phyloP scores from a whole-genome alignment of 75 land plant genomes.

The Pseudotsuga menziesii region DNA sequence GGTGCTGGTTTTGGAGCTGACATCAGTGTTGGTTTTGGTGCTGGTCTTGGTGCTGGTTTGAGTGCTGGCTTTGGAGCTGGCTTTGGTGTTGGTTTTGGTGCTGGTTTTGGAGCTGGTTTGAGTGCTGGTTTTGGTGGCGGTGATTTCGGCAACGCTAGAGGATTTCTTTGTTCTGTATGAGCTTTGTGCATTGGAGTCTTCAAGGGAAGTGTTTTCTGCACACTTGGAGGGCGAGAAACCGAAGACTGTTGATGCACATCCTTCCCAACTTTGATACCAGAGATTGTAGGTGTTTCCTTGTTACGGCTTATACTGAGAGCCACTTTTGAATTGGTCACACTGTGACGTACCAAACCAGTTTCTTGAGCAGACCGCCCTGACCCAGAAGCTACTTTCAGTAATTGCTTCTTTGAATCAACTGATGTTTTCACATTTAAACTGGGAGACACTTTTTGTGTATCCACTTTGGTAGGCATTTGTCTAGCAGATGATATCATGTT shows the following conservation, averaged over 20 bases:
- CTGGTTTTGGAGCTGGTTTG: neutral
- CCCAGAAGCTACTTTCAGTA: neutral
- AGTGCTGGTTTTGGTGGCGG: neutral
- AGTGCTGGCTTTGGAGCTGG: neutral
- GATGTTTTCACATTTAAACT: neutral
- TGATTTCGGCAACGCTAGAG: neutral
- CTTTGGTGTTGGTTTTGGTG: neutral
- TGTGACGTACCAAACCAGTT: neutral
- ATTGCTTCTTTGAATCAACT: slow-evolving; percentile 2
- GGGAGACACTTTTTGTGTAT: slow-evolving; percentile 6
- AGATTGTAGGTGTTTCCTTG: neutral
- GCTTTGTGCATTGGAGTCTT: neutral
- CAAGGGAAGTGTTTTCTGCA: slow-evolving; percentile 9
- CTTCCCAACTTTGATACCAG: neutral
- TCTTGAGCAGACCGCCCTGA: neutral
- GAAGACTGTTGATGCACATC: neutral
- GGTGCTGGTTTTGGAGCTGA: neutral
- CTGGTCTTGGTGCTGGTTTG: neutral
- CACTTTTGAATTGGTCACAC: neutral
- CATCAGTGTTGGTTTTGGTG: neutral
- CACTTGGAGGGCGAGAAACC: neutral
- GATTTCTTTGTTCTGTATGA: slow-evolving; percentile 4
- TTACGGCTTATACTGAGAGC: neutral
- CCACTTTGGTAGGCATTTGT: slow-evolving; percentile 14
- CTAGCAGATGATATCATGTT: slow-evolving; percentile 11